A percentile compares a stretch with the other conserved stretches of the same genome.
phyloP scores from a whole-genome alignment of 805 yeast genomes.

The Saccharomycopsis guyanensis region DNA sequence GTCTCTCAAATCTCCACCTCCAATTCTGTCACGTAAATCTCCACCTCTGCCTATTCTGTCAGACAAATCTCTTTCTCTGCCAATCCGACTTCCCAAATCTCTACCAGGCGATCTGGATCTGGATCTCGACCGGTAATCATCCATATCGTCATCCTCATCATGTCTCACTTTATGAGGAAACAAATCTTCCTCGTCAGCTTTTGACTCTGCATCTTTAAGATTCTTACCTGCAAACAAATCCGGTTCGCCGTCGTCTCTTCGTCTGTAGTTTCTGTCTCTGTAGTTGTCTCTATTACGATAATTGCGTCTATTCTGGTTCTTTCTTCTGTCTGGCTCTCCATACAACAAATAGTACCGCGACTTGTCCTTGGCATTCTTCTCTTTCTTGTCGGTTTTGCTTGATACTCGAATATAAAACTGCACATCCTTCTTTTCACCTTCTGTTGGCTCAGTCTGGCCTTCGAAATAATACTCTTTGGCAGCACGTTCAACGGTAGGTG shows the following conservation, averaged over 20 bases:
- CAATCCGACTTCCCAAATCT: not conserved
- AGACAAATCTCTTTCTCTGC: not conserved
- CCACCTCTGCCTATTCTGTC: slow-evolving; percentile 1
- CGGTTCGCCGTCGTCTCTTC: slow-evolving; percentile 27
- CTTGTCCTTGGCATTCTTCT: slow-evolving; percentile 45
- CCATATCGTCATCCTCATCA: slow-evolving; percentile 5
- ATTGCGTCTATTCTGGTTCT: slow-evolving; percentile 22
- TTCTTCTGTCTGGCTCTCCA: slow-evolving; percentile 54
- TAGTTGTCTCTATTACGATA: slow-evolving; percentile 18
- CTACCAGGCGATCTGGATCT: slow-evolving; percentile 1
- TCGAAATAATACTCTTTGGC: slow-evolving; percentile 25
- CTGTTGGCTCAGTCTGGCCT: slow-evolving; percentile 24
- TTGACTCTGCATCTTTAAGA: slow-evolving; percentile 12
- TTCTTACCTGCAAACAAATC: slow-evolving; percentile 30
- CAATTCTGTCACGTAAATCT: not conserved
- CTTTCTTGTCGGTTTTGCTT: slow-evolving; percentile 47
- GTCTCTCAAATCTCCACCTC: not conserved
- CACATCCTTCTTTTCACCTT: slow-evolving; percentile 29
- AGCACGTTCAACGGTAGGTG: slow-evolving; percentile 21
- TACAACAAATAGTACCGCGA: slow-evolving; percentile 61
- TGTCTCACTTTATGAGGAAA: slow-evolving; percentile 26
- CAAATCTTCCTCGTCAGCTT: slow-evolving; percentile 29
- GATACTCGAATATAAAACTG: slow-evolving; percentile 42
- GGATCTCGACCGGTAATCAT: not conserved
- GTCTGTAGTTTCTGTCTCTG: slow-evolving; percentile 20